Evolutionary conservation across 148 eudicot species (phyloP).

Genomic region (Linanthus parryae): DNA sequence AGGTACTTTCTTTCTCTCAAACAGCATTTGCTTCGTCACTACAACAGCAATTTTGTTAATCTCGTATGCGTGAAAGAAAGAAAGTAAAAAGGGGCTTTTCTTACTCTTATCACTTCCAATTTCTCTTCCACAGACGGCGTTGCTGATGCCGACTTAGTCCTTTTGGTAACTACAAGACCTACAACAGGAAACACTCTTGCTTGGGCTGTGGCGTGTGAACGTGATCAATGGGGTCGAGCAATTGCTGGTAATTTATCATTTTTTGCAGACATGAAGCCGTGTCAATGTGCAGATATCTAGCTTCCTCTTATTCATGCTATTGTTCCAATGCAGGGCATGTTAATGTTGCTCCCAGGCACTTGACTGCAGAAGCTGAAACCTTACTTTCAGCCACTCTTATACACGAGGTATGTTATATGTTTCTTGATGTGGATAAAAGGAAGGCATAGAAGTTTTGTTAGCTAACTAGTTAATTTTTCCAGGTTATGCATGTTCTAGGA

Average conservation of each 20-base stretch:
- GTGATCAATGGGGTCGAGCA: conserved; percentile 99
- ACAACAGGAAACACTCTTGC: conserved; percentile 97
- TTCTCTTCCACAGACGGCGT: conserved; percentile 64
- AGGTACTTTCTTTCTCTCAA: conserved; percentile 42
- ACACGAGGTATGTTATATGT: conserved; percentile 72
- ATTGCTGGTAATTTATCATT: conserved; percentile 86
- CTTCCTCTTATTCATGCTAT: conserved; percentile 4
- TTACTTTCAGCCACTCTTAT: conserved; percentile 91
- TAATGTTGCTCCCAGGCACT: conserved; percentile 97
- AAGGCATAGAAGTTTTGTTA: conserved; percentile 4
- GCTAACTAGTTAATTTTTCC: conserved; percentile 6
- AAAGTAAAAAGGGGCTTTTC: conserved; percentile 1
- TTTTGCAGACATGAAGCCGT: no score
- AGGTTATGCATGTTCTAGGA: conserved; percentile 99
- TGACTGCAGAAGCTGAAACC: conserved; percentile 97
- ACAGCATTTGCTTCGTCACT: conserved; percentile 8
- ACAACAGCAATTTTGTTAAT: neutral
- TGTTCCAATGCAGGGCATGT: conserved; percentile 67
- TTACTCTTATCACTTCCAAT: conserved; percentile 1
- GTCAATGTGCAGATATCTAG: no score
- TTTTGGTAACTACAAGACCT: conserved; percentile 94
- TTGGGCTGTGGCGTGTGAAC: conserved; percentile 99
- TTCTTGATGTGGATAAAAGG: neutral
- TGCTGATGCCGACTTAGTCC: conserved; percentile 86
- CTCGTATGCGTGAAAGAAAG: neutral